Base-by-base conservation (phyloP, 305 asterid genomes). In the Fraxinus greggii region DNA sequence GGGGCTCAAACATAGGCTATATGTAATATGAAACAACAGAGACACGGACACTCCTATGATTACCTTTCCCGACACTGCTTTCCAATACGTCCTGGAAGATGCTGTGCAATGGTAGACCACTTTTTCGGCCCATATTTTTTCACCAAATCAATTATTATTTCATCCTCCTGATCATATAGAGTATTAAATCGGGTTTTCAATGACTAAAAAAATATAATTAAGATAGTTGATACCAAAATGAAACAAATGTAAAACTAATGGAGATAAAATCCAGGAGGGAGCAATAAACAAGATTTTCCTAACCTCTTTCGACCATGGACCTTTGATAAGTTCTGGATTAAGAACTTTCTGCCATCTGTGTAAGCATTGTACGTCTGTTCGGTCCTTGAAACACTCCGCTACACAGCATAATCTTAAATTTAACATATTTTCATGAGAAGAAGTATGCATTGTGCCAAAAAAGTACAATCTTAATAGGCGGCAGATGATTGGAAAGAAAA, bases 271-370 rank as follows among this genome's bases (percentile, higher is more conserved):
- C 59, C 24, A 42, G 59, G 72, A 59, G 23, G 61, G 83, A 77
- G 81, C 78, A 59, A 59, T 33, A 69, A 33, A 84, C 75, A 84
- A 80, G 79, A 65, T 80, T 76, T n/a, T 65, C 9, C 93, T 70
- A 80, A 97, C 98, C 97, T 97, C 97, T 92, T 95, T 97, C 33
- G 99, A 91, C 99, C 99, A 97, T 76, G 99, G 99, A 86, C 99
- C 99, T 91, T 97, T 97, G 77, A 97, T 97, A 85, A 97, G 99
- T 56, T 97, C 98, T 19, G 98, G 99, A 88, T 97, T 95, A 77
- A 97, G 97, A 90, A 97, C 98, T 89, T 97, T 97, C 90, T 97
- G 99, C 99, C 99, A 97, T 90, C 99, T 89, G 86, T 97, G 99
- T 75, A 97, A 89, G 89, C 99, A 97, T 88, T 97, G 98, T 70